phyloP scores from a whole-genome alignment of 192 early-diverging fungal species.

The Backusella luteola region DNA sequence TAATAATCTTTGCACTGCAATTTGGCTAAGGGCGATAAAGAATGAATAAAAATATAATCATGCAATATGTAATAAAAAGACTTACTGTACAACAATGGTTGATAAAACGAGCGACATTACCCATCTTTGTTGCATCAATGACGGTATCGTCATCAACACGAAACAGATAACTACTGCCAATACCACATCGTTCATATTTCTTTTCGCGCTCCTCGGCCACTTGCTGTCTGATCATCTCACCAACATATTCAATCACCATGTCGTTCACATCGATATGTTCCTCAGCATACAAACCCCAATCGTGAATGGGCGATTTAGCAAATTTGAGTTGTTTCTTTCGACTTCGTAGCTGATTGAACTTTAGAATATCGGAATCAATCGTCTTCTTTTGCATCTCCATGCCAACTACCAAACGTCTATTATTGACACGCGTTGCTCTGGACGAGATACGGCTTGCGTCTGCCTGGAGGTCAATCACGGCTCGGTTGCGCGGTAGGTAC shows the following conservation, averaged over 20 bases:
- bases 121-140: conserved; percentile 95
- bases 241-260: conserved; percentile 98
- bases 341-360: conserved; percentile 88
- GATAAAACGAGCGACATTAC: conserved; percentile 96
- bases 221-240: conserved; percentile 89
- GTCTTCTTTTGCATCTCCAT: conserved; percentile 48
- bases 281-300: conserved; percentile 96
- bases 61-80: not conserved
- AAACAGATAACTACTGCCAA: conserved; percentile 95
- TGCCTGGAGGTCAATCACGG: conserved; percentile 31
- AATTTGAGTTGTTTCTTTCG: conserved; percentile 90
- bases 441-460: conserved; percentile 25
- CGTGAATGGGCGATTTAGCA: conserved; percentile 90
- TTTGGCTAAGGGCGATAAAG: conserved; percentile 71
- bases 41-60: not conserved
- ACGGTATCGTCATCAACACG: conserved; percentile 92
- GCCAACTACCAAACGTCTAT: conserved; percentile 55
- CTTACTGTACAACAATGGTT: conserved; percentile 95
- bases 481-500: conserved; percentile 49
- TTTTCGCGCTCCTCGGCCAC: conserved; percentile 95
- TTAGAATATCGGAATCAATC: conserved; percentile 65
- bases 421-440: conserved; percentile 65
- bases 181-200: conserved; percentile 90
- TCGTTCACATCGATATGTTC: conserved; percentile 88
- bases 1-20: conserved; percentile 94